A percentile compares a stretch with the other conserved stretches of the same genome.
These are phyloP conservation scores for Poa pratensis DNA, from an alignment of 176 grass and related monocot genomes.

Conservation along the genomic window DNA sequence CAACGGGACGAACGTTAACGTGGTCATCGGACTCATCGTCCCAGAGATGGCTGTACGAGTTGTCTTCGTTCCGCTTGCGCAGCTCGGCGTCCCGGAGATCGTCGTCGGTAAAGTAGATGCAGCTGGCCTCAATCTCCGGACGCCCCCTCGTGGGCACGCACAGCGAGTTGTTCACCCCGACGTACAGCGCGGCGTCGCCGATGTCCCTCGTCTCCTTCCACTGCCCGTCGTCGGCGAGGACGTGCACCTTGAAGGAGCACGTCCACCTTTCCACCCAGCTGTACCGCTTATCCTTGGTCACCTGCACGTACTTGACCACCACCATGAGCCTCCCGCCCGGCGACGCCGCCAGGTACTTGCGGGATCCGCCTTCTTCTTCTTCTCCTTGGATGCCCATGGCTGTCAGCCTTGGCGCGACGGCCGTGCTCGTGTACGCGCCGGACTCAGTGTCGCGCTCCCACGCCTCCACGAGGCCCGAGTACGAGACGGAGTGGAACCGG, in stretches of 20 bases:
- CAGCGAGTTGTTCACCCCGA: background rate
- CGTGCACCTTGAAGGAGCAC: background rate
- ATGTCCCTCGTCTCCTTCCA: conserved; percentile 14
- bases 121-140: background rate
- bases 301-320: background rate
- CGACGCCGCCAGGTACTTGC: background rate
- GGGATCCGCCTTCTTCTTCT: background rate
- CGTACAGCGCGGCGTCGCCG: background rate
- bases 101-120: background rate
- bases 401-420: background rate
- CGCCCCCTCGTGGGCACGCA: background rate
- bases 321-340: background rate
- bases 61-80: background rate
- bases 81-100: background rate
- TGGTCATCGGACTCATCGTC: background rate
- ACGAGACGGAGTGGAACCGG: background rate
- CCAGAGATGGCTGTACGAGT: too few species aligned
- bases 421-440: background rate
- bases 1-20: too few species aligned
- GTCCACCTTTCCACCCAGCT: background rate
- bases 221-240: background rate
- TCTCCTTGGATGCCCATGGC: background rate
- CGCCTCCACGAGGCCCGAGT: background rate
- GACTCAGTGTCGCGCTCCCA: background rate
- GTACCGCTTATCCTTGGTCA: background rate